A percentile compares a stretch with the other conserved stretches of the same genome.
These are phyloP conservation scores for Davidsoniella virescens DNA, from an alignment of 2,329 filamentous ascomycete species.

Conservation along the genomic window DNA sequence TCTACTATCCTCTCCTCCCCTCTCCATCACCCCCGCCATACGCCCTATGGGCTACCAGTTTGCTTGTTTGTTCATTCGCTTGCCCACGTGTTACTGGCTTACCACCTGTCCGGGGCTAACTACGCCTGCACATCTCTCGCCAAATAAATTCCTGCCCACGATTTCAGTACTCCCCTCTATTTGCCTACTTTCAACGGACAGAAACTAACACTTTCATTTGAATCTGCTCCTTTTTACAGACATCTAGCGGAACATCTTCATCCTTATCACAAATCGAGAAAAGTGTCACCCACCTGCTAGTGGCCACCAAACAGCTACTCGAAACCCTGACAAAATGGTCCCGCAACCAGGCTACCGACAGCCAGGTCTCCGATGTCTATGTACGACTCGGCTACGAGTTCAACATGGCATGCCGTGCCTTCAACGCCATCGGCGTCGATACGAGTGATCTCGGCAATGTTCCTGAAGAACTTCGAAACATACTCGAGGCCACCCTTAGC, in stretches of 20 bases:
- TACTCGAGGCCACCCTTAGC: constrained; percentile 88
- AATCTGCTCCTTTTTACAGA: constrained; percentile 13
- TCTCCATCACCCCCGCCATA: too few relatives aligned
- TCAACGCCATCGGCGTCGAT: constrained; percentile 92
- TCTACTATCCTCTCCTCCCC: not conserved
- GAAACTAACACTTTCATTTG: not conserved
- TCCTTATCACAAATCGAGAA: constrained; percentile 93
- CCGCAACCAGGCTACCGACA: constrained; percentile 76
- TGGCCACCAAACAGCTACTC: constrained; percentile 92
- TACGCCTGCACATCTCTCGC: too few relatives aligned
- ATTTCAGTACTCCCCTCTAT: not conserved
- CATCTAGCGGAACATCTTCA: constrained; percentile 50
- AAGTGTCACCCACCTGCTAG: constrained; percentile 91
- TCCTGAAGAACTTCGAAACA: constrained; percentile 73
- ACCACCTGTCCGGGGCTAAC: too few relatives aligned
- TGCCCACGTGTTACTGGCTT: not conserved
- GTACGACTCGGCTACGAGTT: constrained; percentile 96
- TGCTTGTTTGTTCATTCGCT: not conserved
- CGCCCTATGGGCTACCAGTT: too few relatives aligned
- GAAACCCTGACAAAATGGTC: constrained; percentile 98
- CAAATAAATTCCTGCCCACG: not conserved
- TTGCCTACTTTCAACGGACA: not conserved
- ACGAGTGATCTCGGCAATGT: constrained; percentile 89
- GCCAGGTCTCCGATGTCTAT: constrained; percentile 94
- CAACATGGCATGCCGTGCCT: constrained; percentile 95